Conservation (phyloP, 495 filamentous ascomycete genomes). For the Hyaloscypha bicolor region DNA sequence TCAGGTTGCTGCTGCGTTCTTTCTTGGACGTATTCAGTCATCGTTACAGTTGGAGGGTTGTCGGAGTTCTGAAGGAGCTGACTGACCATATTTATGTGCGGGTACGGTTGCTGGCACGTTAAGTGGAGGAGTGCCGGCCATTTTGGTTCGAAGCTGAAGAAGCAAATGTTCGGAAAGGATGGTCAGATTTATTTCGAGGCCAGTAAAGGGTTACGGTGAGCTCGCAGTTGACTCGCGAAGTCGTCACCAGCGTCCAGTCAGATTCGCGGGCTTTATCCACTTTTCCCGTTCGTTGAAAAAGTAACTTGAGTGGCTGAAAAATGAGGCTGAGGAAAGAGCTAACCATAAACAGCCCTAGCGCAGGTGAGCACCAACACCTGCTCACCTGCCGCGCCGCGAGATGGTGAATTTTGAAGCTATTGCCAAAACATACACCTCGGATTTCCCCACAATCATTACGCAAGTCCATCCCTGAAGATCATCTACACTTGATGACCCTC, state of each 20-base stretch:
- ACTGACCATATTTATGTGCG: slow-evolving; percentile 16
- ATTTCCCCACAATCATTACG: background rate
- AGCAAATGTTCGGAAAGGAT: background rate
- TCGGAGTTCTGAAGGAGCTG: background rate
- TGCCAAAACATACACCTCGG: background rate
- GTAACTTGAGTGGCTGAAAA: background rate
- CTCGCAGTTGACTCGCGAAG: background rate
- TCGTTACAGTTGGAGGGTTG: slow-evolving; percentile 33
- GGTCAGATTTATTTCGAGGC: background rate
- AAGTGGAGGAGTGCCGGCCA: background rate
- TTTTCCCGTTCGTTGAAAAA: background rate
- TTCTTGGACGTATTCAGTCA: slow-evolving; percentile 62
- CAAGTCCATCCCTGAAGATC: background rate
- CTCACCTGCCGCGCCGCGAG: background rate
- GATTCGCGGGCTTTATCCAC: background rate
- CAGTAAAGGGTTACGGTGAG: background rate
- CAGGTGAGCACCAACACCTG: too few relatives aligned
- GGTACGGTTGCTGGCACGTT: slow-evolving; percentile 10
- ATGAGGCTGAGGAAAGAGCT: background rate
- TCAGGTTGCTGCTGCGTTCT: slow-evolving; percentile 71
- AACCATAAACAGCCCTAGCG: background rate
- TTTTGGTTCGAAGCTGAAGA: background rate
- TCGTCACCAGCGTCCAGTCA: slow-evolving; percentile 4
- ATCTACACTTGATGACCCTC: slow-evolving; percentile 4
- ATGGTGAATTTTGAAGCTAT: background rate